Percentiles rank a stretch among this genome's conserved stretches.
Conservation (phyloP, 768 basidiomycete species). For the Calocera viscosa region DNA sequence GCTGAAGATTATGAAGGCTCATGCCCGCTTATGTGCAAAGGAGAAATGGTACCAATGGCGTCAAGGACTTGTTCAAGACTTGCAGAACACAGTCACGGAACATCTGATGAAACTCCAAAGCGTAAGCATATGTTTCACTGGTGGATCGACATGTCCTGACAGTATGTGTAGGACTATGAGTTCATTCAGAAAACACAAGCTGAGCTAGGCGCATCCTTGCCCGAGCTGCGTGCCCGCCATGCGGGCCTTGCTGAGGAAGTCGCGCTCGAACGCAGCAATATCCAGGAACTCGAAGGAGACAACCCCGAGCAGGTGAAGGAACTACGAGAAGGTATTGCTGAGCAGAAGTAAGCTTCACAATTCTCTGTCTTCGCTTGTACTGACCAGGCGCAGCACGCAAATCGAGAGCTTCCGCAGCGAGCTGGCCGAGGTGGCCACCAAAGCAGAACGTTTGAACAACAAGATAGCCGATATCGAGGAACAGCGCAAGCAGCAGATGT, state of each 20-base stretch:
- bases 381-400: slow-evolving; percentile 8
- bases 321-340: slow-evolving; percentile 18
- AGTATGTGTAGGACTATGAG: neutral
- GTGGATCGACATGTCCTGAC: neutral
- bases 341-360: slow-evolving; percentile 18
- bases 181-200: neutral
- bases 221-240: neutral
- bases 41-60: slow-evolving; percentile 7
- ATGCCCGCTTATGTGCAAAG: neutral
- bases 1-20: slow-evolving; percentile 7
- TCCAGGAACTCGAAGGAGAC: slow-evolving; percentile 16
- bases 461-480: slow-evolving; percentile 15
- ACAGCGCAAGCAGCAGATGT: slow-evolving; percentile 6
- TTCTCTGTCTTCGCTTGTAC: neutral
- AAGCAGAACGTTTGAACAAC: slow-evolving; percentile 9
- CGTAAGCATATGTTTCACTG: neutral
- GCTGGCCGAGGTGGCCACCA: slow-evolving; percentile 9
- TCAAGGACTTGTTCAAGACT: neutral
- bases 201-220: neutral
- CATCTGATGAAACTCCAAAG: neutral
- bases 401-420: slow-evolving; percentile 15
- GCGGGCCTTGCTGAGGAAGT: neutral
- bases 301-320: slow-evolving; percentile 16
- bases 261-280: neutral
- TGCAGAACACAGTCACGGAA: slow-evolving; percentile 3